These are phyloP conservation scores for Nicotiana benthamiana DNA, from an alignment of 257 asterid genomes.

Conservation along the genomic window DNA sequence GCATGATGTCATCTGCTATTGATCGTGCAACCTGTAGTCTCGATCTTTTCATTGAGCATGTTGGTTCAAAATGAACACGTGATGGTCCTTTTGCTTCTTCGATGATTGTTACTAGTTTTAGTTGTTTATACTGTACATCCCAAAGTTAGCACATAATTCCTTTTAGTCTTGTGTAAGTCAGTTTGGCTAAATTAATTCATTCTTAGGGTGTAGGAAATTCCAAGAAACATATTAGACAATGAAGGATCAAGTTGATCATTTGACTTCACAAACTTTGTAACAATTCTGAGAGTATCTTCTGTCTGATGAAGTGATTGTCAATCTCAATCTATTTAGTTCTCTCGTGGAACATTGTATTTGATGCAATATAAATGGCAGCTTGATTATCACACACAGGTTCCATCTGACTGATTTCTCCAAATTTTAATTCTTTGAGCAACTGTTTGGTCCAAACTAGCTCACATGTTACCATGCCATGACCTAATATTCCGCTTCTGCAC, in stretches of 20 bases:
- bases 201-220: neutral
- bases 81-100: neutral
- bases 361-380: too few species aligned
- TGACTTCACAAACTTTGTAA: too few species aligned
- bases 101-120: neutral
- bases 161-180: neutral
- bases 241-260: neutral
- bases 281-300: too few species aligned
- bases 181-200: neutral
- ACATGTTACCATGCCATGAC: too few species aligned
- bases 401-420: too few species aligned
- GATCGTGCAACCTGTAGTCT: neutral
- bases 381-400: too few species aligned
- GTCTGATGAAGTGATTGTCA: too few species aligned
- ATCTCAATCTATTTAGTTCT: too few species aligned
- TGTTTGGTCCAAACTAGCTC: too few species aligned
- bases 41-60: neutral
- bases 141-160: neutral
- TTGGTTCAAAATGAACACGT: neutral
- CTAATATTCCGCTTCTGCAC: too few species aligned
- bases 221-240: conserved; percentile 2
- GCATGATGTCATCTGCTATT: neutral
- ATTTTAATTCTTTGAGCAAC: too few species aligned
- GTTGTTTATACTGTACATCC: neutral
- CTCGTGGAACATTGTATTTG: too few species aligned